These are phyloP conservation scores for Paraphaeosphaeria sporulosa DNA, from an alignment of 2,329 filamentous ascomycete species.

Conservation along the genomic window DNA sequence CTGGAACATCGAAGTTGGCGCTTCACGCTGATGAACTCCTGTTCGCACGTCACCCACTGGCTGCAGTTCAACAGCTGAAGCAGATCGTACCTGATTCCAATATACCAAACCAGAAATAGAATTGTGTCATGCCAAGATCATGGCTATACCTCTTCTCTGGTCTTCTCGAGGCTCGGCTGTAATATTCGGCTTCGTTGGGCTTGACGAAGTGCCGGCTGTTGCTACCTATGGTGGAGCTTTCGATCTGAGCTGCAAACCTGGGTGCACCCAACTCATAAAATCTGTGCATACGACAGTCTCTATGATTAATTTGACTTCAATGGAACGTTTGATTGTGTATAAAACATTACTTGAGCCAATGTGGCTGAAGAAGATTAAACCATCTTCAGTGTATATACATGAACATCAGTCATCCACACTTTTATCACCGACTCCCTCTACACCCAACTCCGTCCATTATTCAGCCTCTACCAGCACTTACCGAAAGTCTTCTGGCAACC, in stretches of 20 bases:
- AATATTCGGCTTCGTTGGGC: not conserved
- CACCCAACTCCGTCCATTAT: not conserved
- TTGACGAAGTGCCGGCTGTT: not conserved
- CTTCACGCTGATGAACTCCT: not conserved
- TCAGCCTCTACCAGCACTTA: constrained; percentile 1
- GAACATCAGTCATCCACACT: not conserved
- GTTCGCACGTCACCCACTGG: not conserved
- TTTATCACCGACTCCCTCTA: not conserved
- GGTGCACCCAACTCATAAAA: too few relatives aligned
- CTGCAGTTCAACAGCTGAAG: not conserved
- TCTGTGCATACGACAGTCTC: too few relatives aligned
- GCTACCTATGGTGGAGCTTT: too few relatives aligned
- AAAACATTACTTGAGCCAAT: not conserved
- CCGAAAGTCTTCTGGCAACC: constrained; percentile 8
- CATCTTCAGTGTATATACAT: not conserved
- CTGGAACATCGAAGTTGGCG: constrained; percentile 1
- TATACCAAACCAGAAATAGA: not conserved
- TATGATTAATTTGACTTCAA: not conserved
- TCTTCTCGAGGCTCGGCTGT: not conserved
- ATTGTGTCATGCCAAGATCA: not conserved
- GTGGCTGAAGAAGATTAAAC: not conserved
- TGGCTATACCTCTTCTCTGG: not conserved
- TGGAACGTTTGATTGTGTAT: not conserved
- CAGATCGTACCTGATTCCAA: not conserved
- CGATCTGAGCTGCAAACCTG: too few relatives aligned